Conservation (phyloP, 495 filamentous ascomycete genomes). For the Durotheca rogersii region DNA sequence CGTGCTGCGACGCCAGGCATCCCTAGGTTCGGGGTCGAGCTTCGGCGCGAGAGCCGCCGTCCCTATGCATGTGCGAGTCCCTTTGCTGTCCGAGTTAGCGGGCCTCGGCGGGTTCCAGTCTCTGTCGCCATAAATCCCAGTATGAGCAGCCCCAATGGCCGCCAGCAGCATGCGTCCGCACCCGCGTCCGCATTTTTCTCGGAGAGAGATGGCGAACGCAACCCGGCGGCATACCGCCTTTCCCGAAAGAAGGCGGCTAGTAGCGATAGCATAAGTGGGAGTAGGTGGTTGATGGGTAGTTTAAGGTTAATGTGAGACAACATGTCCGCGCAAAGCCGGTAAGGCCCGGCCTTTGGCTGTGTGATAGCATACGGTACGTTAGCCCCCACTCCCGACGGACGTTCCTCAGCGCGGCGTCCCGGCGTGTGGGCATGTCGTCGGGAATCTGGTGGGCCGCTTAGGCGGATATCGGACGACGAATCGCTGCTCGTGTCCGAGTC, state of each 20-base stretch:
- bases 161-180: conserved; percentile 8
- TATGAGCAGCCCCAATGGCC: conserved; percentile 9
- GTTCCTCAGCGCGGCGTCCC: conserved; percentile 3
- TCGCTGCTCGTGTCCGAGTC: conserved; percentile 18
- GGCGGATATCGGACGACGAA: no score
- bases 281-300: conserved; percentile 11
- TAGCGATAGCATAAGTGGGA: conserved; percentile 14
- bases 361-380: background rate
- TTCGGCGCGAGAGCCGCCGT: conserved; percentile 6
- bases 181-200: background rate
- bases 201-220: background rate
- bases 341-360: background rate
- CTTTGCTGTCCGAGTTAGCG: conserved; percentile 8
- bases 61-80: background rate
- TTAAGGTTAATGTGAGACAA: conserved; percentile 9
- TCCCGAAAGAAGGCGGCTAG: conserved; percentile 18
- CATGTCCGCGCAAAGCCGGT: conserved; percentile 11
- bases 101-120: conserved; percentile 1
- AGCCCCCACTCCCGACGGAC: background rate
- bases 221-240: background rate
- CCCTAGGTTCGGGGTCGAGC: background rate
- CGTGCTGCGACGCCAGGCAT: conserved; percentile 1
- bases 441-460: background rate
- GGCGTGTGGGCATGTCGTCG: background rate
- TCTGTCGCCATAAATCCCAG: conserved; percentile 24